Evolutionary conservation across 352 stramenopile genomes (phyloP), one percentile per base, ranked within the genome.

Genomic region (Blastocystis sp.): DNA sequence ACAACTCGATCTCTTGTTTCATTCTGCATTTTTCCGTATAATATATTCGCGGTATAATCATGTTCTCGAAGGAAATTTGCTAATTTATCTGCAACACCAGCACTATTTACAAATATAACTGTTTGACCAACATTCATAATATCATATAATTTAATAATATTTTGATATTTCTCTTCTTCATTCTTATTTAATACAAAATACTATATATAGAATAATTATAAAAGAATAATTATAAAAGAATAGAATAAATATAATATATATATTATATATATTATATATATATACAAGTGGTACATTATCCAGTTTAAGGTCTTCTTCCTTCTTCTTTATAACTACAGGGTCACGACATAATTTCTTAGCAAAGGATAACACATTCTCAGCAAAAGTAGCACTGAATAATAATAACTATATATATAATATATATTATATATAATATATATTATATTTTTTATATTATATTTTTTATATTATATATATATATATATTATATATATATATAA

Each of bases 51-150:
- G 13, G 30, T 21, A 21, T 62, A 42, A 19, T 30, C 35, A 16
- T 43, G 18, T 9, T 21, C 25, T 16, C 16, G n/a, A 32, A 62
- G 30, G 39, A 27, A 37, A 27, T 47, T 19, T 2, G 30, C 32
- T 21, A 62, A 31, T n/a, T 31, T 24, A 28, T 62, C 52, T 16
- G 52, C 52, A 11, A 31, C 41, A n/a, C 40, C 52, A 16, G 28
- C 27, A 13, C 36, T 39, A 21, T 62, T 62, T 28, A 62, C 52
- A 28, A 62, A 62, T 10, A 62, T 27, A 28, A 39, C 48, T 16
- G 52, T 62, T 30, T 62, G 52, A 23, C 52, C 32, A 18, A 62
- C 37, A 32, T 62, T 42, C 52, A 62, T 52, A 39, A 62, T 19
- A 2, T 48, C 5, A 32, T 62, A 62, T 5, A 62, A 18, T 3